A percentile compares a stretch with the other conserved stretches of the same genome.
Conservation (phyloP, 2,329 filamentous ascomycete genomes). For the Calonectria naviculata region DNA sequence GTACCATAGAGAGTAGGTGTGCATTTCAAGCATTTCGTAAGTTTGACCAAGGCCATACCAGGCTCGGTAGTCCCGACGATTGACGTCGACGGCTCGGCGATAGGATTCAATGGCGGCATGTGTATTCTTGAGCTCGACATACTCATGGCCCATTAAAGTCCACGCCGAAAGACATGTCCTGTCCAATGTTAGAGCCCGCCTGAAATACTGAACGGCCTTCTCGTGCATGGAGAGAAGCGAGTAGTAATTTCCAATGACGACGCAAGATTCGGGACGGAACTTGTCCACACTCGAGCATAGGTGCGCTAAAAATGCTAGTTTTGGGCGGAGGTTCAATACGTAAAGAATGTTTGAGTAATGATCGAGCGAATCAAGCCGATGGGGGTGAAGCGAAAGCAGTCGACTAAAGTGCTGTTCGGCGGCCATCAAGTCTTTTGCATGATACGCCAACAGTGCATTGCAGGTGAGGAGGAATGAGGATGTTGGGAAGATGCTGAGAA, state of each 20-base stretch:
- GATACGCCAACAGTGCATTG: constrained; percentile 88
- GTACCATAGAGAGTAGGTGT: constrained; percentile 96
- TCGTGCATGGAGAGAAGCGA: constrained; percentile 94
- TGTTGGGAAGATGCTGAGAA: constrained; percentile 85
- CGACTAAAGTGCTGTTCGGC: constrained; percentile 79
- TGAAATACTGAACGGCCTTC: constrained; percentile 98
- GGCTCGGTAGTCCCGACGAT: constrained; percentile 94
- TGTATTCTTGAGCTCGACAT: constrained; percentile 98
- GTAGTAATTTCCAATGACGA: constrained; percentile 98
- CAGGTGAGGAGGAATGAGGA: constrained; percentile 93
- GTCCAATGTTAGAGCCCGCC: constrained; percentile 89
- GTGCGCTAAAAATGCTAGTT: constrained; percentile 92
- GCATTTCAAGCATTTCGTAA: constrained; percentile 98
- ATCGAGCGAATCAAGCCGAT: constrained; percentile 88
- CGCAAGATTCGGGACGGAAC: constrained; percentile 96
- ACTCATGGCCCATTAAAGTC: constrained; percentile 99
- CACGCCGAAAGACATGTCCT: constrained; percentile 92
- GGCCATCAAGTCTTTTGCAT: constrained; percentile 82
- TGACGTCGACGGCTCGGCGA: constrained; percentile 92
- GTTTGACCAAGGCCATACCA: constrained; percentile 98
- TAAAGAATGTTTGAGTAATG: constrained; percentile 98
- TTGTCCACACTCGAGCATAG: constrained; percentile 92
- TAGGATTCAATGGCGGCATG: constrained; percentile 98
- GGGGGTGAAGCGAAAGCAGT: constrained; percentile 78
- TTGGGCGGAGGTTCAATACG: constrained; percentile 87